phyloP scores from a whole-genome alignment of 2,329 filamentous ascomycete genomes.

The Ophiostoma triangulosporum region DNA sequence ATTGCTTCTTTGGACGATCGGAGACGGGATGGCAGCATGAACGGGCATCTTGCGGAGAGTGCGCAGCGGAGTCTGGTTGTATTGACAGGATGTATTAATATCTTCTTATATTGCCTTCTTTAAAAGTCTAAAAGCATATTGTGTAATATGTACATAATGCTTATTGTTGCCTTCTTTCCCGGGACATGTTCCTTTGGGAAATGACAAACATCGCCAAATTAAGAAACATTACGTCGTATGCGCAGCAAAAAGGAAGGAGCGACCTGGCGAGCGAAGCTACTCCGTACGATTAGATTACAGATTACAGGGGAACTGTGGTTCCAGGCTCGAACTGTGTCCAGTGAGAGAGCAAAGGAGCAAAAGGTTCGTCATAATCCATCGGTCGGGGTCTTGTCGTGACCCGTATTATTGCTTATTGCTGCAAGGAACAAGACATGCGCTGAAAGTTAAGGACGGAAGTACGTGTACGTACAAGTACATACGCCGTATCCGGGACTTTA shows the following conservation, averaged over 20 bases:
- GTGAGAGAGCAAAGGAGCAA: too few species aligned
- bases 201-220: slow-evolving; percentile 9
- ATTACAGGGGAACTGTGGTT: slow-evolving; percentile 3
- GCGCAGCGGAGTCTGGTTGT: background rate
- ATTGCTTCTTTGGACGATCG: background rate
- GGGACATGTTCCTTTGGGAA: slow-evolving; percentile 8
- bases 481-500: background rate
- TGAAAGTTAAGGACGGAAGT: too few species aligned
- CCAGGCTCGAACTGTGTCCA: background rate
- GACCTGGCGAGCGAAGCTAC: background rate
- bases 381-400: background rate
- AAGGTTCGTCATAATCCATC: background rate
- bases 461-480: background rate
- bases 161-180: background rate
- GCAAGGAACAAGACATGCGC: background rate
- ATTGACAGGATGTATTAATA: background rate
- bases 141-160: background rate
- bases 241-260: background rate
- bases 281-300: background rate
- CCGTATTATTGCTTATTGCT: background rate
- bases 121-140: too few species aligned
- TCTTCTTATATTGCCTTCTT: background rate
- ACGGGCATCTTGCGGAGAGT: background rate
- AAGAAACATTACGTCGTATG: background rate
- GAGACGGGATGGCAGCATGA: background rate